phyloP scores from a whole-genome alignment of 352 stramenopile species.

The Phytopythium boreale region DNA sequence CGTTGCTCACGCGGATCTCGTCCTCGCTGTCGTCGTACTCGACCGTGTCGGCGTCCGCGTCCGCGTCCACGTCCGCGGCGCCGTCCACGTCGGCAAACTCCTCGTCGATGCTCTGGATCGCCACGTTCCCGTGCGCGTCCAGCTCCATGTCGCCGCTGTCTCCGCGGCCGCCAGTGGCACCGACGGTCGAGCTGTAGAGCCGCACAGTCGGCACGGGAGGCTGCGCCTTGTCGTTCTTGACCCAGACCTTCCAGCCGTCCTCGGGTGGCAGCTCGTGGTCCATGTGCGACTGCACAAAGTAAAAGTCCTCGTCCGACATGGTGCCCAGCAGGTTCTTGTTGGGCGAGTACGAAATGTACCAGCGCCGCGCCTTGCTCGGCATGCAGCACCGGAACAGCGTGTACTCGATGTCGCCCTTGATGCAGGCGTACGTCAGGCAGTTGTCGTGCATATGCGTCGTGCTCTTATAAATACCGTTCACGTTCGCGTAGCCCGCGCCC shows the following conservation, averaged over 20 bases:
- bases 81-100: slow-evolving; percentile 29
- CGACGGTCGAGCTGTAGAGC: slow-evolving; percentile 68
- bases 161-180: slow-evolving; percentile 39
- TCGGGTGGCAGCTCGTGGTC: slow-evolving; percentile 77
- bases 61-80: slow-evolving; percentile 30
- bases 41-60: slow-evolving; percentile 81
- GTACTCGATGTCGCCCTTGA: slow-evolving; percentile 75
- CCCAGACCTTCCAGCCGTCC: slow-evolving; percentile 83
- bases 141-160: slow-evolving; percentile 60
- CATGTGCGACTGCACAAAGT: slow-evolving; percentile 80
- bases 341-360: slow-evolving; percentile 97
- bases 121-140: slow-evolving; percentile 4
- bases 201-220: slow-evolving; percentile 60
- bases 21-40: slow-evolving; percentile 90
- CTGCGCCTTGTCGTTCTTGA: slow-evolving; percentile 81
- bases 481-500: slow-evolving; percentile 82
- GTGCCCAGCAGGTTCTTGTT: slow-evolving; percentile 85
- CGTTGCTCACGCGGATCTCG: slow-evolving; percentile 88
- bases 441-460: slow-evolving; percentile 72
- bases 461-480: slow-evolving; percentile 95
- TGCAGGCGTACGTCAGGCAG: slow-evolving; percentile 65
- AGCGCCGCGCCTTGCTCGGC: slow-evolving; percentile 96
- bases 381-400: slow-evolving; percentile 98
- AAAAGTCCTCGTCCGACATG: slow-evolving; percentile 86
- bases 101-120: slow-evolving; percentile 9